Evolutionary conservation across 768 basidiomycete genomes (phyloP).

Genomic region (Kwoniella dendrophila): DNA sequence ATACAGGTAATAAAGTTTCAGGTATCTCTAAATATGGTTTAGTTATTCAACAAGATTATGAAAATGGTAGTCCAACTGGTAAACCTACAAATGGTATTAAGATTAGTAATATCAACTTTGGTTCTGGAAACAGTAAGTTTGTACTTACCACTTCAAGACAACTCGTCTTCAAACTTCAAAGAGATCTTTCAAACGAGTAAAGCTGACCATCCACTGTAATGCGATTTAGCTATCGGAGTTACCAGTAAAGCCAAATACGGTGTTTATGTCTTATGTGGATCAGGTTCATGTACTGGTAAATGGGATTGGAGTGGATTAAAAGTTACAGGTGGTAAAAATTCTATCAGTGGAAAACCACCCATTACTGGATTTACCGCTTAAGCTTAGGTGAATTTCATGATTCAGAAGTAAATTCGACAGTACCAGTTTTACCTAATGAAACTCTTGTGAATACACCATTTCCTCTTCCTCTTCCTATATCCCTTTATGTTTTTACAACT

Average conservation of each 20-base stretch:
- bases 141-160: background rate
- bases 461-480: no score
- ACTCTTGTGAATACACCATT: no score
- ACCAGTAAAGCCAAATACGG: background rate
- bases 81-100: slow-evolving; percentile 10
- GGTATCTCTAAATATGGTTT: background rate
- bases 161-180: background rate
- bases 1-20: slow-evolving; percentile 1
- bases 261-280: slow-evolving; percentile 14
- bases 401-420: no score
- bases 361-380: slow-evolving; percentile 14
- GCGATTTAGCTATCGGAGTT: background rate
- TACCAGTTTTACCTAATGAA: no score
- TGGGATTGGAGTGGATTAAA: slow-evolving; percentile 12
- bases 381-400: no score
- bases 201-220: no score
- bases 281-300: slow-evolving; percentile 1
- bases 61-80: slow-evolving; percentile 5
- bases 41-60: slow-evolving; percentile 15
- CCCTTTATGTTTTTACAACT: no score
- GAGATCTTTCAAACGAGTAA: background rate
- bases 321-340: background rate
- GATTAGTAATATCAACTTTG: slow-evolving; percentile 3
- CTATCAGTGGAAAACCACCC: slow-evolving; percentile 12
- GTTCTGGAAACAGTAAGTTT: slow-evolving; percentile 9